A percentile compares a stretch with the other conserved stretches of the same genome.
These are phyloP conservation scores for Suhomyces sp. DNA, from an alignment of 805 yeast species.

Conservation along the genomic window DNA sequence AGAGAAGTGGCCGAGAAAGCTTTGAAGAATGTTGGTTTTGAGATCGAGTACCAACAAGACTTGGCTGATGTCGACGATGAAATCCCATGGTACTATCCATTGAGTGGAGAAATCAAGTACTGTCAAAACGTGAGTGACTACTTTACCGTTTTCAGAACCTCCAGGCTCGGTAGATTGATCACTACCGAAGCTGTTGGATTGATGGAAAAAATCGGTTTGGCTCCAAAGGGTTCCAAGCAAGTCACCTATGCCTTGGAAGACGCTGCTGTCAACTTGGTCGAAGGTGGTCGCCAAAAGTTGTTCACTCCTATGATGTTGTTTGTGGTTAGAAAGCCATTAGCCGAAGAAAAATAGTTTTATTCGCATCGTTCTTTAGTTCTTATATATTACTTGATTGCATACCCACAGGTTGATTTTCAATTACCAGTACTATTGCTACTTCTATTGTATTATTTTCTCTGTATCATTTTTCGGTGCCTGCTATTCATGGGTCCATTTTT, in stretches of 20 bases:
- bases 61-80: slow-evolving; percentile 79
- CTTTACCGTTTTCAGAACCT: slow-evolving; percentile 84
- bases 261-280: slow-evolving; percentile 93
- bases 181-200: slow-evolving; percentile 77
- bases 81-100: slow-evolving; percentile 97
- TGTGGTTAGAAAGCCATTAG: slow-evolving; percentile 76
- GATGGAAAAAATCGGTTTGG: slow-evolving; percentile 82
- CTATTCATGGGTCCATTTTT: background rate
- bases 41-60: slow-evolving; percentile 70
- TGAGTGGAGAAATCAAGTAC: slow-evolving; percentile 90
- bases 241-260: slow-evolving; percentile 93
- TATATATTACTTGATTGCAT: background rate
- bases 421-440: background rate
- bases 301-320: slow-evolving; percentile 98
- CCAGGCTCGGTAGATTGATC: slow-evolving; percentile 76
- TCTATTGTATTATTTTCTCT: background rate
- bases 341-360: slow-evolving; percentile 8
- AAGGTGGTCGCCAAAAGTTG: slow-evolving; percentile 84
- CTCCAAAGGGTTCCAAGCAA: slow-evolving; percentile 85
- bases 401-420: background rate
- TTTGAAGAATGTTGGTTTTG: slow-evolving; percentile 81
- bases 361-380: background rate
- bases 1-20: slow-evolving; percentile 86
- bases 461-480: background rate
- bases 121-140: slow-evolving; percentile 76